Evolutionary conservation across 768 basidiomycete genomes (phyloP).

Genomic region (Kwoniella mangroviensis): DNA sequence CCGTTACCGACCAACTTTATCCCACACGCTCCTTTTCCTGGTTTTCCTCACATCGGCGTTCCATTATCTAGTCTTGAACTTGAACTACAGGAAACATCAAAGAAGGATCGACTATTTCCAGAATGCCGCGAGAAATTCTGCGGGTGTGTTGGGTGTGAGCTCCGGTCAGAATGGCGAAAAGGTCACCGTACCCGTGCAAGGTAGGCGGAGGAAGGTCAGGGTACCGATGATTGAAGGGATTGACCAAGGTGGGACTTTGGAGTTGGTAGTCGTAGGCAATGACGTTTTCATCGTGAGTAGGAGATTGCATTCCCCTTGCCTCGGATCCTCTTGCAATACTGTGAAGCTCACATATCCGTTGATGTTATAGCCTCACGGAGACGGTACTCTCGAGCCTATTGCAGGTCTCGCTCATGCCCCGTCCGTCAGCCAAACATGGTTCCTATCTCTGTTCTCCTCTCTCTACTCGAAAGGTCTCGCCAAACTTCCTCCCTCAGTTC

Average conservation of each 20-base stretch:
- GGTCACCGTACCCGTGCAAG: constrained; percentile 17
- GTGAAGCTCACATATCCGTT: too few relatives aligned
- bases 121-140: constrained; percentile 31
- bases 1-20: constrained; percentile 90
- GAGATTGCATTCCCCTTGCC: background rate
- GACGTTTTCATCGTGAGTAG: constrained; percentile 56
- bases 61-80: constrained; percentile 77
- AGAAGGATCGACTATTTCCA: constrained; percentile 64
- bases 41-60: constrained; percentile 73
- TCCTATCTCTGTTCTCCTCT: constrained; percentile 30
- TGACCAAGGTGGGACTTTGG: constrained; percentile 41
- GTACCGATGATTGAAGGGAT: constrained; percentile 54
- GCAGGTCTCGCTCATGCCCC: constrained; percentile 37
- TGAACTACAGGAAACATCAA: constrained; percentile 77
- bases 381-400: constrained; percentile 40
- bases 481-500: constrained; percentile 33
- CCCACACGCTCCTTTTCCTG: constrained; percentile 78
- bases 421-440: constrained; percentile 41
- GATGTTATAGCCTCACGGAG: constrained; percentile 37
- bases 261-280: constrained; percentile 52
- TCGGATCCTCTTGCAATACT: too few relatives aligned
- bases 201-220: constrained; percentile 51
- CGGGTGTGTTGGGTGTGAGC: constrained; percentile 23
- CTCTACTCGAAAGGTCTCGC: constrained; percentile 12
- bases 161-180: constrained; percentile 14